These are phyloP conservation scores for Erysimum pusillum DNA, from an alignment of 441 rosid genomes.

Conservation along the genomic window DNA sequence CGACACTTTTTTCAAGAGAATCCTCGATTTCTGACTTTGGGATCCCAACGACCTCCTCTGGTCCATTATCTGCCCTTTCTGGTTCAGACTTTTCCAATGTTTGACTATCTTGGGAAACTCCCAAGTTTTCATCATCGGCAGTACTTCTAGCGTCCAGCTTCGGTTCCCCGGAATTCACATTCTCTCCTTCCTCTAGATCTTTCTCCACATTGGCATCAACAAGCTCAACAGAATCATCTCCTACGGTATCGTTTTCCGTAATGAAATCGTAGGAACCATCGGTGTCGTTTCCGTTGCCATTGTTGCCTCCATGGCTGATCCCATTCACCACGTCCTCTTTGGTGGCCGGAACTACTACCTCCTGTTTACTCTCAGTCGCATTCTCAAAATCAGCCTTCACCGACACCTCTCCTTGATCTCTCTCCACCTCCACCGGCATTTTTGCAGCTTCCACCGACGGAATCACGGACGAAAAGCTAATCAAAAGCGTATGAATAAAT, in stretches of 20 bases:
- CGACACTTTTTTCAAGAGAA: conserved; percentile 28
- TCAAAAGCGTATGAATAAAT: conserved; percentile 10
- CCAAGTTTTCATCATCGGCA: conserved; percentile 40
- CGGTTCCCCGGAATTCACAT: conserved; percentile 13
- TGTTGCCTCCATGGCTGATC: conserved; percentile 42
- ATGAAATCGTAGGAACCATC: conserved; percentile 53
- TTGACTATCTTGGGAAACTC: conserved; percentile 39
- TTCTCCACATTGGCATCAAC: conserved; percentile 39
- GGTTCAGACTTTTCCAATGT: conserved; percentile 25
- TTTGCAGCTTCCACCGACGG: conserved; percentile 45
- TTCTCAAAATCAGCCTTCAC: conserved; percentile 44
- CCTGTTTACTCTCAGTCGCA: conserved; percentile 36
- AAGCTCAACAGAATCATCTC: conserved; percentile 42
- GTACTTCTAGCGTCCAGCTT: conserved; percentile 26
- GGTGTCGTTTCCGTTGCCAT: conserved; percentile 46
- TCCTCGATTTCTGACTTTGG: conserved; percentile 35
- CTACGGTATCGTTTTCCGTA: conserved; percentile 46
- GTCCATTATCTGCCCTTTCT: conserved; percentile 24
- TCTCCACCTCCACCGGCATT: conserved; percentile 63
- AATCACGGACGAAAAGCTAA: conserved; percentile 26
- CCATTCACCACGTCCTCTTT: conserved; percentile 48
- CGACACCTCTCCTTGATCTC: conserved; percentile 46
- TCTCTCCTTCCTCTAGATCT: conserved; percentile 27
- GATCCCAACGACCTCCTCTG: conserved; percentile 39
- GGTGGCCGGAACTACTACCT: conserved; percentile 22